Base-by-base conservation (phyloP, 768 basidiomycete species). In the Tremella mesenterica region DNA sequence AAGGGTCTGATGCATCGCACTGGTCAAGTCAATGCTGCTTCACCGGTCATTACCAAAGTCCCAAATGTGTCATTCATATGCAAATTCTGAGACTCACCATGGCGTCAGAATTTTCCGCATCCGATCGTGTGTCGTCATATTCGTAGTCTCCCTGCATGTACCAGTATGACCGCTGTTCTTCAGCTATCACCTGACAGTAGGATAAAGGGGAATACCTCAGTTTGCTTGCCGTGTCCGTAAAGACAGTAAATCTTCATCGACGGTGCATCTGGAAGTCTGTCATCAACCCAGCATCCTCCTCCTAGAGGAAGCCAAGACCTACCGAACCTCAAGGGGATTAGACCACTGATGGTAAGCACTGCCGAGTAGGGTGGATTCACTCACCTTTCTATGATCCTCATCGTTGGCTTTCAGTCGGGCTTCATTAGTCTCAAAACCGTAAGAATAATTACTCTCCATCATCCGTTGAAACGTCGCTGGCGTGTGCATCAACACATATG, bases 201-300 rank as follows among this genome's bases (percentile, higher is more conserved):
- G 23, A n/a, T 25, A 16, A 29, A 52, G 79, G n/a, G n/a, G n/a
- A n/a, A 58, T 33, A 83, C 86, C 80, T 95, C 91, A 0, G 91
- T 99, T 63, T 91, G 86, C 69, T 96, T 96, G 18, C 93, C 93
- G 60, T 88, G 85, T 0, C 93, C 93, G 75, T 97, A 96, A 2
- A 91, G 81, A 59, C 92, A 96, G 71, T 84, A 86, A 26, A 93
- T 83, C 67, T 85, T 88, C 83, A 95, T 85, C 4, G 84, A 85
- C 1, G 93, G 91, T 0, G 95, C 95, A 44, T 82, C 74, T 1
- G 93, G 93, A 16, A 99, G 76, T 59, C 87, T 88, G 49, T 14
- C 16, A 31, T 47, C 9, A 44, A 25, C 25, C 16, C 44, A 16
- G 13, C 6, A 21, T 8, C 50, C 28, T 21, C 21, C 13, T 16